phyloP scores from a whole-genome alignment of 2,329 filamentous ascomycete species.

The Fusarium foetens region DNA sequence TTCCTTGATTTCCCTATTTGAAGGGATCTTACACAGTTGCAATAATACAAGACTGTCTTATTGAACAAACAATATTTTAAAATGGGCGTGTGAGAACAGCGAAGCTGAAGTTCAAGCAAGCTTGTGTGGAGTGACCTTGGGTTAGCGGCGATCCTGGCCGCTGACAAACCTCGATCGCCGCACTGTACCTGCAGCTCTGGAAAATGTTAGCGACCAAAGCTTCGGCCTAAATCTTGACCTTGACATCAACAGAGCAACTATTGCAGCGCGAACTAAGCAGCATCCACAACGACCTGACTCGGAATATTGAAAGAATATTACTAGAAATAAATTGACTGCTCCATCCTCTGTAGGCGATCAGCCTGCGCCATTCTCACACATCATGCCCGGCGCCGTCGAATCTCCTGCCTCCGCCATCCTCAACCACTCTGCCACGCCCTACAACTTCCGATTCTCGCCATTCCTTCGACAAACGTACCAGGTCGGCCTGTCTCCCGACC shows the following conservation, averaged over 20 bases:
- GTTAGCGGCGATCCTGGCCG: slow-evolving; percentile 14
- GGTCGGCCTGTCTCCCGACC: slow-evolving; percentile 81
- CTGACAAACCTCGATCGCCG: slow-evolving; percentile 31
- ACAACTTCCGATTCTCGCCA: slow-evolving; percentile 84
- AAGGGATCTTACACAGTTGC: not conserved
- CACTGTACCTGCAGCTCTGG: slow-evolving; percentile 26
- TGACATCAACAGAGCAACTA: slow-evolving; percentile 13
- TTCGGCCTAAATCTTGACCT: not conserved
- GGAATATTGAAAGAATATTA: not conserved
- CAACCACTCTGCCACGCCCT: slow-evolving; percentile 63
- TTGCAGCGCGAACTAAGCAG: not conserved
- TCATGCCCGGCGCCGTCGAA: slow-evolving; percentile 47
- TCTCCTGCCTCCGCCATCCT: slow-evolving; percentile 60
- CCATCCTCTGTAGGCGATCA: slow-evolving; percentile 1
- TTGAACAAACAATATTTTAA: not conserved
- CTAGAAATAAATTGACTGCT: not conserved
- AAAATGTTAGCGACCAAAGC: slow-evolving; percentile 24
- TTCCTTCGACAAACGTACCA: slow-evolving; percentile 87
- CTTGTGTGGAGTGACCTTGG: slow-evolving; percentile 17
- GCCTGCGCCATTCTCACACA: slow-evolving; percentile 28
- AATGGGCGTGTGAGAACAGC: not conserved
- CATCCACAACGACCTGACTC: not conserved
- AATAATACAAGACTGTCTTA: not conserved
- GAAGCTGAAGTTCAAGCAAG: slow-evolving; percentile 1
- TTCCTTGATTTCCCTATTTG: not conserved